Evolutionary conservation across 2,329 filamentous ascomycete species (phyloP).

Genomic region (Diplocarpon rosae): DNA sequence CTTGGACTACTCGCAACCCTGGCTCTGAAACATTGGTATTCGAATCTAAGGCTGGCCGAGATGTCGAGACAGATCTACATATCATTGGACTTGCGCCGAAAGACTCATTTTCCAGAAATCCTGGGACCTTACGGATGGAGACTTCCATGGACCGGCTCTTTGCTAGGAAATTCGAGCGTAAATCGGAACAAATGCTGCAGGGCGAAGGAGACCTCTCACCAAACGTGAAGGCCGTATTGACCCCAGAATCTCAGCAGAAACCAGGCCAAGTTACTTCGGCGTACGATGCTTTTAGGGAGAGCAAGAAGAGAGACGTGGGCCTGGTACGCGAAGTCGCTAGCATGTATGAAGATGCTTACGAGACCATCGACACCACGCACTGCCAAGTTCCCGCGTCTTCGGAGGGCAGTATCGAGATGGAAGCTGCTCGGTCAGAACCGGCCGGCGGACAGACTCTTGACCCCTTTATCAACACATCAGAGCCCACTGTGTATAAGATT

Average conservation of each 20-base stretch:
- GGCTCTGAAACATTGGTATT: conserved; percentile 12
- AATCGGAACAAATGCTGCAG: background rate
- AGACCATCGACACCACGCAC: conserved; percentile 28
- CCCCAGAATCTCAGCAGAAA: background rate
- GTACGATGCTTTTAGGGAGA: background rate
- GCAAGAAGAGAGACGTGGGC: conserved; percentile 20
- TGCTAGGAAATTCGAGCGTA: background rate
- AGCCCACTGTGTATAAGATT: conserved; percentile 45
- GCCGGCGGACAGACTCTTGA: background rate
- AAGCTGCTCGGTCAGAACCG: background rate
- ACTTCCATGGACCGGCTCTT: conserved; percentile 23
- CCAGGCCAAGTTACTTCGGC: background rate
- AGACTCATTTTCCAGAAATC: conserved; percentile 15
- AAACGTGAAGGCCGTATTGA: background rate
- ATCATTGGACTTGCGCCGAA: conserved; percentile 17
- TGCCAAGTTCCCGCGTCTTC: conserved; percentile 14
- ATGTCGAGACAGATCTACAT: conserved; percentile 12
- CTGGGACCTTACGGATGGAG: conserved; percentile 20
- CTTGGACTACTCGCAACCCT: conserved; percentile 29
- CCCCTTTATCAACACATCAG: conserved; percentile 3
- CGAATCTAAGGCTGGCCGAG: conserved; percentile 10
- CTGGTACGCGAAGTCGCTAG: conserved; percentile 30
- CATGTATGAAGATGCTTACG: conserved; percentile 34
- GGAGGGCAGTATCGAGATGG: background rate
- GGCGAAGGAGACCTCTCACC: background rate